Base-by-base conservation (phyloP, 192 early-diverging fungal species). In the Backusella sp. region DNA sequence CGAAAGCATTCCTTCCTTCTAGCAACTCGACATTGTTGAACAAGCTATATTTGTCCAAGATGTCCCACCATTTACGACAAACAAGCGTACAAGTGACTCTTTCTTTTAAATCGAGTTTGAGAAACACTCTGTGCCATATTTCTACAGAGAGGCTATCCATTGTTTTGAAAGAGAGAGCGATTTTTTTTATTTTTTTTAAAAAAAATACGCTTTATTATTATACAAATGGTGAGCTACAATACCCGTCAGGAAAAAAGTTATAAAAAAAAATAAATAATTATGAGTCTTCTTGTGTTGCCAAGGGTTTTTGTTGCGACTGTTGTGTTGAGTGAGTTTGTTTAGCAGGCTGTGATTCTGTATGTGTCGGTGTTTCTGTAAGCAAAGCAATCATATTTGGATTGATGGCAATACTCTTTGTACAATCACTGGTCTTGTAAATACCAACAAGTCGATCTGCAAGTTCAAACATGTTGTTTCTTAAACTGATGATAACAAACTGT, bases 391-490 rank as follows among this genome's bases (percentile, higher is more conserved):
- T 78, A 52, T 76, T 75, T 30, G 92, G 91, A 72, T 91, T 87
- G 73, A 93, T 92, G 37, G 90, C 85, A 67, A 93, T 86, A 74
- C 92, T 92, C 84, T 95, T 95, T 44, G 96, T 95, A 36, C 89
- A 91, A 81, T 98, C 92, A 66, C 95, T 87, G 2, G 96, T 97
- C 88, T 99, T 99, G 84, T 99, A 98, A 52, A 99, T 97, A 53
- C 98, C 98, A 4, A 99, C 94, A 21, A 99, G 85, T n/a, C 96
- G 91, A 81, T 99, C 97, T 0, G 97, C 98, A 19, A 98, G 87
- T 85, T 99, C 98, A 91, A 99, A 99, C 97, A 99, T 99, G 80
- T 99, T 97, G 88, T 99, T 98, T 71, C 98, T 88, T 73, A 99
- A 86, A 77, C 94, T 96, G 80, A 99, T 98, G 76, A 99, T 97